Evolutionary conservation across 1,284 basidiomycete genomes (phyloP), one percentile per base, ranked within the genome.

Genomic region (Melanopsichium pennsylvanicum): DNA sequence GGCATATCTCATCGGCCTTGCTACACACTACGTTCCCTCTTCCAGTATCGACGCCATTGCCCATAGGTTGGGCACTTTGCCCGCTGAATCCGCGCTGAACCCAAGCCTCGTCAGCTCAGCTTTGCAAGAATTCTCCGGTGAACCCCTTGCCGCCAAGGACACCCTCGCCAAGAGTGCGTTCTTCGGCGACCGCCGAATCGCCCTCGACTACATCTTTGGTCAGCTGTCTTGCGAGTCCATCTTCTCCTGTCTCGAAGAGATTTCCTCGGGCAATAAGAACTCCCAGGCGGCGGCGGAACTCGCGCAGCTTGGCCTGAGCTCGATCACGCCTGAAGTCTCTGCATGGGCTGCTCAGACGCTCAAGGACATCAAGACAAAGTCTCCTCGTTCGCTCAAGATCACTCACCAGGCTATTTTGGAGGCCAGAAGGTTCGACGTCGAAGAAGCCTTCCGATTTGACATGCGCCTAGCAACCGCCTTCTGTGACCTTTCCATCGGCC

Each of bases 391-490:
- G 19, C 69, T 81, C 58, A 76, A 77, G 50, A 66, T 81, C 29
- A 70, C 75, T 11, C 62, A 74, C 52, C 64, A 62, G 40, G 67
- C 67, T 25, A 70, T 79, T 35, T 47, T 67, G 5, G 71, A 69
- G 29, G 73, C 75, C 15, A 42, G 62, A 6, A 34, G 63, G 7
- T 63, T 72, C 42, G 66, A 73, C 42, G 57, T 78, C 32, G 61
- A 61, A 27, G 73, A 77, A 36, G 62, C 72, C 4, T 72, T 81
- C 62, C 61, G 69, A 23, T 59, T 67, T 47, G 75, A 80, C 58
- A 80, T 81, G 72, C 72, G 75, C 21, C 56, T 79, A 21, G 70
- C 78, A 4, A 78, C 79, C 0, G 75, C 70, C n/a, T 78, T 81
- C 38, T 80, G 76, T 54, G 79, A 80, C 44, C 49, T 80, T 18